These are phyloP conservation scores for Didymellaceae sp. DNA, from an alignment of 2,329 filamentous ascomycete species.

Conservation along the genomic window DNA sequence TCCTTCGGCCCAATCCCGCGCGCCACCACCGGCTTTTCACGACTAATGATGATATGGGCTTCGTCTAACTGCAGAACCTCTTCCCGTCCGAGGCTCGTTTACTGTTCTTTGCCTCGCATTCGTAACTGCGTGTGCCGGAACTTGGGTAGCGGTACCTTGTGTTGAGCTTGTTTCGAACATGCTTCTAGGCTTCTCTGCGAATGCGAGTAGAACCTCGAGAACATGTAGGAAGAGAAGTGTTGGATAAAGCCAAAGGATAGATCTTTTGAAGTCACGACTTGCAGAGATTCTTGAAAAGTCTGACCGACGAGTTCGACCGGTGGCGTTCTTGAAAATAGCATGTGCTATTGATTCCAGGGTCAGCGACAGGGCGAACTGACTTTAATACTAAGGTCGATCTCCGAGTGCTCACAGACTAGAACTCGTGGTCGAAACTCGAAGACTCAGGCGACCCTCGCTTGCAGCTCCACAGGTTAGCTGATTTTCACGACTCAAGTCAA, in stretches of 20 bases:
- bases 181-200: not conserved
- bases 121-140: no score
- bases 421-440: not conserved
- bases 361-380: not conserved
- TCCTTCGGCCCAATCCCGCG: not conserved
- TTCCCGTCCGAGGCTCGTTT: not conserved
- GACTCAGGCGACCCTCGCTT: not conserved
- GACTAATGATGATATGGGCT: no score
- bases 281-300: no score
- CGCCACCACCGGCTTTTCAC: not conserved
- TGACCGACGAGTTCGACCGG: no score
- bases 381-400: not conserved
- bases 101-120: no score
- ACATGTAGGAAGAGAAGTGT: not conserved
- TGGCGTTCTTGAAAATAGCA: no score
- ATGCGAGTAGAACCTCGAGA: not conserved
- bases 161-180: conserved; percentile 2
- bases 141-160: not conserved
- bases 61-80: no score
- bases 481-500: conserved; percentile 1
- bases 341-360: no score
- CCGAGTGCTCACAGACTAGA: not conserved
- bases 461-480: conserved; percentile 6
- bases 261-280: no score
- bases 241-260: no score